Evolutionary conservation across 1,284 basidiomycete species (phyloP).

Genomic region (Moniliella sp.): DNA sequence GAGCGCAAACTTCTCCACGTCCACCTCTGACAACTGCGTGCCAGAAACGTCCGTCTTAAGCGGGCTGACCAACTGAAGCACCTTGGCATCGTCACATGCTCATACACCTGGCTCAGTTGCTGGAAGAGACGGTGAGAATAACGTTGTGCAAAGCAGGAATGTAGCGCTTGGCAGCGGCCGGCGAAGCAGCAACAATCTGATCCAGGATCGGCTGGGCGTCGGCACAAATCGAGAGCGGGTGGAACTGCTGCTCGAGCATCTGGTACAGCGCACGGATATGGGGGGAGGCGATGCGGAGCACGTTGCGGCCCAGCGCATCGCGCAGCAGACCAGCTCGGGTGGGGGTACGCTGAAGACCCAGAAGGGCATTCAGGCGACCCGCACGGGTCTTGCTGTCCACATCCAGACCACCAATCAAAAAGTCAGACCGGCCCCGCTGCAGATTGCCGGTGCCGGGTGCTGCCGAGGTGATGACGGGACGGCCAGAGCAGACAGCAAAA

Average conservation of each 20-base stretch:
- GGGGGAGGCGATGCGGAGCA: conserved; percentile 58
- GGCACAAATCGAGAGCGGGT: conserved; percentile 68
- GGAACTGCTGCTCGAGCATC: conserved; percentile 79
- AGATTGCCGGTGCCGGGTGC: conserved; percentile 42
- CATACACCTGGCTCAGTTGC: conserved; percentile 82
- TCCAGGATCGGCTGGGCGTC: conserved; percentile 62
- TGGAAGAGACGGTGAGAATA: conserved; percentile 79
- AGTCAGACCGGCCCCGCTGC: conserved; percentile 35
- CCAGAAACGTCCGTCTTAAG: conserved; percentile 32
- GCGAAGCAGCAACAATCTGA: conserved; percentile 22
- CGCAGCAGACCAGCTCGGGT: conserved; percentile 59
- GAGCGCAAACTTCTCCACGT: conserved; percentile 53
- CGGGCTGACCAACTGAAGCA: conserved; percentile 28
- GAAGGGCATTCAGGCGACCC: conserved; percentile 58
- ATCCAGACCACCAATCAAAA: conserved; percentile 46
- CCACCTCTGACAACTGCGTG: conserved; percentile 20
- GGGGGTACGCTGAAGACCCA: conserved; percentile 65
- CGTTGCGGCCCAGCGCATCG: conserved; percentile 45
- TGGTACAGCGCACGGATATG: conserved; percentile 63
- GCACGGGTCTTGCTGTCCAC: conserved; percentile 41
- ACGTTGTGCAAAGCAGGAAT: conserved; percentile 75
- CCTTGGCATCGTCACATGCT: conserved; percentile 46
- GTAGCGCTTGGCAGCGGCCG: conserved; percentile 40
- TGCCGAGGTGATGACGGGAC: conserved; percentile 55
- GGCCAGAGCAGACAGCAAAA: conserved; percentile 74